Evolutionary conservation across 768 basidiomycete genomes (phyloP), one percentile per base, ranked within the genome.

Genomic region (Chiua virens): DNA sequence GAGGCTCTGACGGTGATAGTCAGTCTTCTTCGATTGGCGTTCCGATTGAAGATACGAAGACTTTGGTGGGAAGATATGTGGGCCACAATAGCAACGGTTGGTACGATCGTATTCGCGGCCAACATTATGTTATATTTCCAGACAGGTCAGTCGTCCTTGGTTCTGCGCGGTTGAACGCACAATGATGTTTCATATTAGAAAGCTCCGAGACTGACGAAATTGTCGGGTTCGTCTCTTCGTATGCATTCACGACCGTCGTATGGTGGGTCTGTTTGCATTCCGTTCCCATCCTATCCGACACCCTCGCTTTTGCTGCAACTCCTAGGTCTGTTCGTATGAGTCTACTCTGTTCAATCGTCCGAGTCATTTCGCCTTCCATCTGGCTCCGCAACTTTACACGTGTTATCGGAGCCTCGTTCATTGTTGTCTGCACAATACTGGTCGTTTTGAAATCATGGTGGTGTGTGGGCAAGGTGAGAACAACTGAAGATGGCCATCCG

Each of bases 41-140:
- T 52, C 35, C 46, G 50, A 14, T 22, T 60, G 25, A 23, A 50
- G 35, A 51, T 52, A 45, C 23, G 37, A 52, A 42, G 54, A 25
- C 42, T 56, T n/a, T 52, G 58, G 57, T 52, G 50, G 52, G 56
- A 59, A 23, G 57, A 59, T 25, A 11, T 27, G 20, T 54, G 49
- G 56, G 52, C 58, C 23, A 42, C 48, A 11, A 17, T 46, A 34
- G 36, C 32, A 15, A 37, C 44, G 35, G 28, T 37, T n/a, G 43
- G 23, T 36, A 32, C 13, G 14, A 15, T 36, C 7, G 8, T 25
- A n/a, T 49, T 39, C 25, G 14, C 50, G 13, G 34, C 47, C 23
- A 21, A 14, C 23, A 35, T 25, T 17, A 34, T 36, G 45, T 7
- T 48, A 14, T 50, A 39, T 21, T 22, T 51, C 32, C 17, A 22